Base-by-base conservation (phyloP, 106 monocot genomes). In the Phalaenopsis aphrodite region DNA sequence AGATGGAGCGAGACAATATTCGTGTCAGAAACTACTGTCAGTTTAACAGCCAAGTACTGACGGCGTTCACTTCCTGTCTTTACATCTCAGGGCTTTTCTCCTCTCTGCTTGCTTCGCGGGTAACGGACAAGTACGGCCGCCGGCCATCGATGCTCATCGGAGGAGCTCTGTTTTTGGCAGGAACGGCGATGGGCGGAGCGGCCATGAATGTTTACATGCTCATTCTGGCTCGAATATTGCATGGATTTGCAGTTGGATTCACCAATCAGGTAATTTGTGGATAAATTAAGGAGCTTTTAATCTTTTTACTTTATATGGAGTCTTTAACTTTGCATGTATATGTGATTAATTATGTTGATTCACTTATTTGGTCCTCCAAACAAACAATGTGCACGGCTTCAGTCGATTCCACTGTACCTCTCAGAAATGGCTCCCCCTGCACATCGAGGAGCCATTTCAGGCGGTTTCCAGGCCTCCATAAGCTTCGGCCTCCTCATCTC, bases 171-270 rank as follows among this genome's bases (percentile, higher is more conserved):
- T 91, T 91, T 81, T 39, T 91, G 61, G 80, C 52, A 15, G 91
- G 91, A 17, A 79, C 82, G 1, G 42, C 75, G 11, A 77, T 88
- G 16, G 86, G 85, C 68, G 86, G 84, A 1, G 84, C 83, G 24
- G 86, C 86, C 14, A 69, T 68, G 5, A 76, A 88, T 56, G 55
- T 88, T 1, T 79, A 47, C 38, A 91, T 91, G 91, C 55, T 91
- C 43, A 91, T 91, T 75, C 12, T 91, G 57, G 86, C 88, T n/a
- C 30, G 91, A 55, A 56, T 86, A 18, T 61, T 91, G 24, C 88
- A 88, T 39, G 91, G 91, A 1, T 39, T 88, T 21, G 91, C 88
- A 24, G 84, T 91, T 4, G 91, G 91, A 12, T 91, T 91, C 41
- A 86, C 88, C 1, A 88, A 88, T 78, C 91, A 91, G 85, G 91